These are phyloP conservation scores for Phycomyces nitens DNA, from an alignment of 192 early-diverging fungal genomes.

Conservation along the genomic window DNA sequence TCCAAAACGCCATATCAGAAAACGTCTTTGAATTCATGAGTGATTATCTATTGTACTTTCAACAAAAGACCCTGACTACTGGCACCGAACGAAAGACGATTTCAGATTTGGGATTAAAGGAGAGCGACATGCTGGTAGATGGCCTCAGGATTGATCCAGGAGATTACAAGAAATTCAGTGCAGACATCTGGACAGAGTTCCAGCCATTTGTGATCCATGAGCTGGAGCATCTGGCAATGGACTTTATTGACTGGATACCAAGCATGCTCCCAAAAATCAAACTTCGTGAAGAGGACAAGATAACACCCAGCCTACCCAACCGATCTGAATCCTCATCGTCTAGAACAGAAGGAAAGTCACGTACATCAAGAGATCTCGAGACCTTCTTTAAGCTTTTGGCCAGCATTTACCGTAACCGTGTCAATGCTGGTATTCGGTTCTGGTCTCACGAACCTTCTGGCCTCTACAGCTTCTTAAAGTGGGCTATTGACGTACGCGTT, in stretches of 20 bases:
- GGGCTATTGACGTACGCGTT: slow-evolving; percentile 56
- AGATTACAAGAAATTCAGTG: slow-evolving; percentile 11
- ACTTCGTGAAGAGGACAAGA: slow-evolving; percentile 64
- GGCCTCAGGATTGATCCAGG: neutral
- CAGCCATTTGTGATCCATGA: slow-evolving; percentile 22
- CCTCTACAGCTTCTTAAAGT: slow-evolving; percentile 60
- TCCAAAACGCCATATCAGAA: slow-evolving; percentile 49
- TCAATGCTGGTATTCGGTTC: slow-evolving; percentile 71
- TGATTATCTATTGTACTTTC: slow-evolving; percentile 58
- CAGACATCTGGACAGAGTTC: slow-evolving; percentile 21
- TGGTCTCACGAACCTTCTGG: slow-evolving; percentile 58
- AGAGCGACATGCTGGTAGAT: slow-evolving; percentile 5
- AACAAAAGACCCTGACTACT: slow-evolving; percentile 9
- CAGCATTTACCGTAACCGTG: slow-evolving; percentile 67
- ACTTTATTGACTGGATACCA: slow-evolving; percentile 59
- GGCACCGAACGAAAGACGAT: neutral
- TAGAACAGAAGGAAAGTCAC: neutral
- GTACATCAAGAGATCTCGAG: slow-evolving; percentile 36
- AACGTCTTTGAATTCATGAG: slow-evolving; percentile 63
- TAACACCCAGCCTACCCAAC: slow-evolving; percentile 1
- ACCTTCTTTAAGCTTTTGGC: slow-evolving; percentile 70
- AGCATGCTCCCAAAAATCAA: slow-evolving; percentile 57
- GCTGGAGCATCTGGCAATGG: slow-evolving; percentile 44
- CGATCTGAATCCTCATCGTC: neutral
- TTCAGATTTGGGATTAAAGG: neutral